Percentiles rank a stretch among this genome's conserved stretches.
Evolutionary conservation across 768 basidiomycete genomes (phyloP).

Genomic region (Termitomyces sp.): DNA sequence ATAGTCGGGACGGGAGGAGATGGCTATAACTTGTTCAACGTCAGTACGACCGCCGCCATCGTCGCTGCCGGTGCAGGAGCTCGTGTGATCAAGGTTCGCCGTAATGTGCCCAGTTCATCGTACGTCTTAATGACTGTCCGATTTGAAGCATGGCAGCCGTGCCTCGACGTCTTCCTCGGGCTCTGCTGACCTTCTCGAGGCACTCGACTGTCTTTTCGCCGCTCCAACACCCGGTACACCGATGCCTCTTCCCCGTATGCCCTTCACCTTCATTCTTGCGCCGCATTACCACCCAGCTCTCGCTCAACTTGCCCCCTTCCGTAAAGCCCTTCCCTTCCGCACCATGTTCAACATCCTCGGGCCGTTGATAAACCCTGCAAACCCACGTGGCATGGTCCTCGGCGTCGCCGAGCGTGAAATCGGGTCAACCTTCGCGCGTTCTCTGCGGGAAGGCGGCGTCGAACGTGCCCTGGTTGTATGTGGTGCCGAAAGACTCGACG

Average conservation of each 20-base stretch:
- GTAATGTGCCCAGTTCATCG: background rate
- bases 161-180: conserved; percentile 95
- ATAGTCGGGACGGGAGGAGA: conserved; percentile 96
- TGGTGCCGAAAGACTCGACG: conserved; percentile 87
- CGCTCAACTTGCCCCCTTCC: conserved; percentile 76
- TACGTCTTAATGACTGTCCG: background rate
- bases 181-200: conserved; percentile 89
- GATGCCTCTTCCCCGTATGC: conserved; percentile 59
- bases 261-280: conserved; percentile 92
- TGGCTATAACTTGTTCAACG: conserved; percentile 95
- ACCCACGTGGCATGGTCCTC: conserved; percentile 84
- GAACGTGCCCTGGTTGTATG: conserved; percentile 89
- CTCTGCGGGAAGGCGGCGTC: conserved; percentile 72
- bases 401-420: conserved; percentile 84
- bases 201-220: conserved; percentile 76
- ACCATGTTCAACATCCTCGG: conserved; percentile 97
- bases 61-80: conserved; percentile 95
- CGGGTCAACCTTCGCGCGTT: conserved; percentile 77
- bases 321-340: conserved; percentile 86
- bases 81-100: conserved; percentile 79
- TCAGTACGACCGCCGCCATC: conserved; percentile 90
- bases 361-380: conserved; percentile 89
- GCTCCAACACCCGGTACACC: conserved; percentile 56
- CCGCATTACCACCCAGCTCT: conserved; percentile 91
- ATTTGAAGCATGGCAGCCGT: conserved; percentile 74